These are phyloP conservation scores for Jaminaea rosea DNA, from an alignment of 1,284 basidiomycete genomes.

Conservation along the genomic window DNA sequence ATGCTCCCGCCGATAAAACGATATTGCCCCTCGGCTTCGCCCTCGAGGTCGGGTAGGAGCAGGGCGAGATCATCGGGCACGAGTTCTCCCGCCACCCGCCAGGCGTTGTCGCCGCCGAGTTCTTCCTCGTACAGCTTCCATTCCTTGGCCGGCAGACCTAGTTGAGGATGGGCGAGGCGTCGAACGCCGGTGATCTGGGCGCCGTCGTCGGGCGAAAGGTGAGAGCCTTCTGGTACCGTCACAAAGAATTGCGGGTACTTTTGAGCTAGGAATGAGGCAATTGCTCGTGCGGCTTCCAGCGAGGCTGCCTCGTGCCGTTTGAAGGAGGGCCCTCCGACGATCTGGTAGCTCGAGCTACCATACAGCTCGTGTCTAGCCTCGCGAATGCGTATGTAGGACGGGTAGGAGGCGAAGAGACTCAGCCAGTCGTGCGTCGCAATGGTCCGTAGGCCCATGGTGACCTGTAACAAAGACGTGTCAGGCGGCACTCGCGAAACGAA, in stretches of 20 bases:
- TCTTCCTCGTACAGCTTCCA: slow-evolving; percentile 9
- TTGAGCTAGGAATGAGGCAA: slow-evolving; percentile 9
- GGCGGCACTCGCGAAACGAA: not conserved
- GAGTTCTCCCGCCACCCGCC: slow-evolving; percentile 16
- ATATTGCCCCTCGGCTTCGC: slow-evolving; percentile 1
- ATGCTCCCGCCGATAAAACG: slow-evolving; percentile 67
- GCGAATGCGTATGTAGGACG: slow-evolving; percentile 11
- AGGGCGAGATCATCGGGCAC: slow-evolving; percentile 66
- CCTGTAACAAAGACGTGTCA: not conserved
- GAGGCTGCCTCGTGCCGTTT: slow-evolving; percentile 10
- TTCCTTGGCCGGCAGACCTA: slow-evolving; percentile 1
- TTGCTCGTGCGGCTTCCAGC: slow-evolving; percentile 10
- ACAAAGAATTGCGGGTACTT: slow-evolving; percentile 11
- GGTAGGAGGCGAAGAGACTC: slow-evolving; percentile 10
- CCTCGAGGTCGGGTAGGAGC: slow-evolving; percentile 52
- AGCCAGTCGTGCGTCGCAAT: slow-evolving; percentile 10
- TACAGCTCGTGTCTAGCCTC: slow-evolving; percentile 7
- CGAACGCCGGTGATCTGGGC: slow-evolving; percentile 3
- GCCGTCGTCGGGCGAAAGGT: slow-evolving; percentile 3
- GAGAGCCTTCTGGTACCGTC: slow-evolving; percentile 1
- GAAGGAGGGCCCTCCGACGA: too few relatives aligned
- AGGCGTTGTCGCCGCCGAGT: slow-evolving; percentile 8
- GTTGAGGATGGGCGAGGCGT: not conserved
- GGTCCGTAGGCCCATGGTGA: slow-evolving; percentile 12
- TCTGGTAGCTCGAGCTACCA: not conserved